phyloP scores from a whole-genome alignment of 768 basidiomycete genomes.

The Trametes maxima region DNA sequence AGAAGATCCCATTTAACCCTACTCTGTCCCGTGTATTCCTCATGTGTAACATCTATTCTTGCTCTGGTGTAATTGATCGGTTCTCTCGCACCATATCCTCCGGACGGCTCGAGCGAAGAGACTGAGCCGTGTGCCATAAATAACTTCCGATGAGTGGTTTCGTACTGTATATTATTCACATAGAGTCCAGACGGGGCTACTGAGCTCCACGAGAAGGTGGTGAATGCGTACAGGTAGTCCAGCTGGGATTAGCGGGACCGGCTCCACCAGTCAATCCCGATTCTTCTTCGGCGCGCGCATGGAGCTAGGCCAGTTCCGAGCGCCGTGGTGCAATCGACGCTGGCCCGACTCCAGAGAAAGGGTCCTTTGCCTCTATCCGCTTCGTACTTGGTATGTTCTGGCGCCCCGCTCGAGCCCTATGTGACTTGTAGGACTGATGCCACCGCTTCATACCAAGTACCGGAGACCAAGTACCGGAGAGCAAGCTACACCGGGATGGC shows the following conservation, averaged over 20 bases:
- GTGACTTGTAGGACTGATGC: slow-evolving; percentile 1
- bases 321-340: neutral
- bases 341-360: neutral
- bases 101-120: neutral
- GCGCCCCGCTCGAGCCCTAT: neutral
- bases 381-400: neutral
- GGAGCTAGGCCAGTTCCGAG: neutral
- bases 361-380: too few relatives aligned
- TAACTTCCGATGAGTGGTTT: neutral
- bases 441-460: neutral
- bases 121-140: neutral
- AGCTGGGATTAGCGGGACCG: neutral
- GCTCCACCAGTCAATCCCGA: neutral
- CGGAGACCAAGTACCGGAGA: neutral
- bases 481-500: neutral
- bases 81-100: neutral
- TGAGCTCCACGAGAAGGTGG: neutral
- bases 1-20: neutral
- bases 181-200: neutral
- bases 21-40: neutral
- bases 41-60: slow-evolving; percentile 9
- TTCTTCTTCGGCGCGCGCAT: neutral
- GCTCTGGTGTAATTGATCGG: neutral
- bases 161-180: neutral
- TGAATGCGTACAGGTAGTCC: neutral